Conservation (phyloP, 257 asterid species). For the Coffea eugenioides region DNA sequence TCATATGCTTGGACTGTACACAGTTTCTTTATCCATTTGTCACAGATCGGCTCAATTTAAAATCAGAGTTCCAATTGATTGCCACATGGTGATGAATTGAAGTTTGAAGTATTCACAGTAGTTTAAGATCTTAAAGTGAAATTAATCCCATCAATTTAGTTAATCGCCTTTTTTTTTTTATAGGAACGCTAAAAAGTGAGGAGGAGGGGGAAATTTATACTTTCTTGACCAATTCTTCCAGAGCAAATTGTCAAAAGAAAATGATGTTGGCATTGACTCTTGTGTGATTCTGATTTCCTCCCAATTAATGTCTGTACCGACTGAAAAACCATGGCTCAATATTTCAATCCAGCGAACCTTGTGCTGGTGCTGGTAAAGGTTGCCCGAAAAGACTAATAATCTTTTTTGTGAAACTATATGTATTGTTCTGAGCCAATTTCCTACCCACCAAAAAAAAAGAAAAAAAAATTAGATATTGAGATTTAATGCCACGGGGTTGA, state of each 20-base stretch:
- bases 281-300: neutral
- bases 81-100: too few relatives aligned
- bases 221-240: neutral
- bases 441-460: too few relatives aligned
- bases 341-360: neutral
- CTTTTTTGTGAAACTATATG: too few relatives aligned
- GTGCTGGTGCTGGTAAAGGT: neutral
- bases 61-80: too few relatives aligned
- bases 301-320: neutral
- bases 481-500: too few relatives aligned
- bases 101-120: too few relatives aligned
- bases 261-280: neutral
- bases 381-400: neutral
- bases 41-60: neutral
- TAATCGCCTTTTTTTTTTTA: neutral
- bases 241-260: slow-evolving; percentile 4
- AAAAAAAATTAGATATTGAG: too few relatives aligned
- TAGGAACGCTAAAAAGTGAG: neutral
- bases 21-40: neutral
- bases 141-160: too few relatives aligned
- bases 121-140: too few relatives aligned
- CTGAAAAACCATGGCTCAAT: neutral
- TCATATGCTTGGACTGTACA: neutral
- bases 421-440: too few relatives aligned
- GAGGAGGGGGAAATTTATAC: too few relatives aligned